A percentile compares a stretch with the other conserved stretches of the same genome.
phyloP scores from a whole-genome alignment of 371 early-diverging fungal species.

The Parasitella parasitica region DNA sequence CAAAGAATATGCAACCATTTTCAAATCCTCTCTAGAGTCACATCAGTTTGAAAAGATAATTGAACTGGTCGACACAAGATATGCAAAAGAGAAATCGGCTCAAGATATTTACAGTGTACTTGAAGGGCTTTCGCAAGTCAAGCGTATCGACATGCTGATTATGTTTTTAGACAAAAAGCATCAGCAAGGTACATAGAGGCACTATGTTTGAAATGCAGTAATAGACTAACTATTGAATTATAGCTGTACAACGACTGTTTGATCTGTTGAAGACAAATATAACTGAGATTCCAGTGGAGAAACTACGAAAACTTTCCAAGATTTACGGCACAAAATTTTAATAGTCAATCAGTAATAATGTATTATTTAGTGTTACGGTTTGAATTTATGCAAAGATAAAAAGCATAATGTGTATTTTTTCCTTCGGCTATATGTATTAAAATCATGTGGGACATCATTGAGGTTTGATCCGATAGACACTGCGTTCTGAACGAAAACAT shows the following conservation, averaged over 20 bases:
- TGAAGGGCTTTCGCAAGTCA: constrained; percentile 51
- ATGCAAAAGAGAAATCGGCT: constrained; percentile 38
- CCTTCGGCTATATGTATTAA: too few relatives aligned
- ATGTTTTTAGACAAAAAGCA: constrained; percentile 64
- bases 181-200: constrained; percentile 46
- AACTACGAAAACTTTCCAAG: neutral
- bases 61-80: constrained; percentile 46
- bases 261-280: neutral
- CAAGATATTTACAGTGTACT: constrained; percentile 44
- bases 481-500: too few relatives aligned
- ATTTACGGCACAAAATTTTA: neutral
- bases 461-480: too few relatives aligned
- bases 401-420: too few relatives aligned
- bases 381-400: too few relatives aligned
- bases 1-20: constrained; percentile 47
- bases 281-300: neutral
- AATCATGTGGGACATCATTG: too few relatives aligned
- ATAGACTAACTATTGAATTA: neutral
- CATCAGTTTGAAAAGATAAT: constrained; percentile 67
- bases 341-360: neutral
- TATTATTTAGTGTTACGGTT: too few relatives aligned
- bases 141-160: constrained; percentile 65
- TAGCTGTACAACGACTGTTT: constrained; percentile 3
- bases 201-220: neutral
- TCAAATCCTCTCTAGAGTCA: constrained; percentile 75